Evolutionary conservation across 371 early-diverging fungal species (phyloP), one percentile per base, ranked within the genome.

Genomic region (Rhizopus delemar): DNA sequence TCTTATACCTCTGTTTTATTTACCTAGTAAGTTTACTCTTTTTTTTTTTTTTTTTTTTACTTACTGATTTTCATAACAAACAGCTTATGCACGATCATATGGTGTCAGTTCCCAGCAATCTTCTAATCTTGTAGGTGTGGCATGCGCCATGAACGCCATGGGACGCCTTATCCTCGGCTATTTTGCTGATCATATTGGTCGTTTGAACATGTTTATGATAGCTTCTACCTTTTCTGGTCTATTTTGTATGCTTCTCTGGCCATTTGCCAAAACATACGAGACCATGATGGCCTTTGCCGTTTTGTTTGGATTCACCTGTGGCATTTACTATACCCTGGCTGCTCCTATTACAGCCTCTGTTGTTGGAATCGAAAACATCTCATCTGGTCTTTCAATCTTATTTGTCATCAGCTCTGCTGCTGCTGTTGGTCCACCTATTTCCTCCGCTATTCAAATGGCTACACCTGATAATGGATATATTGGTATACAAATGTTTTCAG

Each of bases 101-200:
- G 73, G 71, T 8, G 46, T 76, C 22, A 59, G 35, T 8, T 9
- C 22, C 11, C 15, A 56, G 8, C 61, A 73, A 43, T 51, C 69
- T 6, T 68, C 71, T 4, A 71, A 65, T 41, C 43, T 73, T 16
- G 62, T 76, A 5, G 66, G 66, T 31, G 66, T 73, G 32, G 41
- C 61, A 13, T 73, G 69, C 48, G 70, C 73, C 6, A 57, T 75
- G 66, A 73, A 72, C 38, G 88, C 88, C 0, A 56, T 87, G 5
- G 89, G 90, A 5, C 86, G 93, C 46, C 66, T 92, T 38, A 57
- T 81, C 7, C 71, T 85, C 15, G 92, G 92, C 3, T 68, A 79
- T 34, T 65, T 80, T 45, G 84, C 86, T 28, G 88, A 88, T 46
- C 62, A 58, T 13, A 64, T 88, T 38, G 93, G 93, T 2, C 77